Evolutionary conservation across 768 basidiomycete genomes (phyloP), one percentile per base, ranked within the genome.

Genomic region (Pisolithus albus): DNA sequence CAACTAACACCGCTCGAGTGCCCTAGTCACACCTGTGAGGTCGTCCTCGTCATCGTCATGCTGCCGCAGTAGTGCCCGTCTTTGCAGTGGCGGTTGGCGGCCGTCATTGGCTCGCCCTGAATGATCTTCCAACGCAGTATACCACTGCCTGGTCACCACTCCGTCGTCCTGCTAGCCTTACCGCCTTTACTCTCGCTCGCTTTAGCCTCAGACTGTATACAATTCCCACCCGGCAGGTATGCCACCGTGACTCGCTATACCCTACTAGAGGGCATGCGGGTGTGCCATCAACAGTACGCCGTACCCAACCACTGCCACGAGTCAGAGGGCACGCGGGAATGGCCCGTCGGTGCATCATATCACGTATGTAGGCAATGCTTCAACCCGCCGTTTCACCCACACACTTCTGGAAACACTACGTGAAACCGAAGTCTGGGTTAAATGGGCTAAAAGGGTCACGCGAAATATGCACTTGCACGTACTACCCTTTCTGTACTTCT

Each of bases 331-430:
- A 1, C 91, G 77, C 56, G 88, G 89, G 0, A 87, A 84, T 61
- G 82, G n/a, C n/a, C n/a, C n/a, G n/a, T n/a, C n/a, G 21, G 79
- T 51, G 74, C 71, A n/a, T 75, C 76, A 10, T 90, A 81, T 59
- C 83, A 86, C 30, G 77, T 74, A 3, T 90, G 87, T 61, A 89
- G 89, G 24, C 76, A 75, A 49, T 92, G 89, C 74, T 91, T 92
- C 67, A 82, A 83, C 46, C 88, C 88, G 7, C 86, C 81, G 0
- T 92, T 86, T 65, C 78, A 78, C 58, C 88, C 88, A 2, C 60
- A 76, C 26, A 70, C 71, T 23, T 23, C 21, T 23, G 21, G 21
- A 23, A 23, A 2, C 21, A 23, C 21, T 23, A 4, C 21, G 21
- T 4, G 21, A 23, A 23, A 23, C 21, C 21, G 21, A 23, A 23